Percentiles rank a stretch among this genome's conserved stretches.
phyloP scores from a whole-genome alignment of 768 basidiomycete genomes.

The Kwoniella shandongensis region DNA sequence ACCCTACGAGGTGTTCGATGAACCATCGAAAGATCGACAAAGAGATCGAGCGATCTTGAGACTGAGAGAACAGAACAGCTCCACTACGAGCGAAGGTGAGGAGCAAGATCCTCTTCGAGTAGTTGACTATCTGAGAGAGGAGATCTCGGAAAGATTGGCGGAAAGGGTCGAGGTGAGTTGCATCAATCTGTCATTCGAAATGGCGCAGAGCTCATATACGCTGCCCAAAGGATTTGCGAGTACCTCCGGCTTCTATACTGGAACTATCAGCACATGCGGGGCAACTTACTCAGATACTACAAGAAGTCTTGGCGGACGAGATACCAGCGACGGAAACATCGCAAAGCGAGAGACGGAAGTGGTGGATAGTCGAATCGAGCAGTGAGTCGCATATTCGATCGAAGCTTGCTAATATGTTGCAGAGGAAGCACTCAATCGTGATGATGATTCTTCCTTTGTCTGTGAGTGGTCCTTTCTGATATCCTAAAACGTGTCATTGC shows the following conservation, averaged over 20 bases:
- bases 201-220: conserved; percentile 2
- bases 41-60: conserved; percentile 67
- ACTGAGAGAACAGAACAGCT: conserved; percentile 56
- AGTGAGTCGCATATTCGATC: conserved; percentile 58
- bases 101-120: conserved; percentile 49
- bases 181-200: background rate
- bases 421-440: conserved; percentile 74
- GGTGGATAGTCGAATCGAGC: conserved; percentile 85
- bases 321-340: conserved; percentile 4
- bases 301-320: conserved; percentile 37
- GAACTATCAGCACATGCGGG: conserved; percentile 91
- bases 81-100: background rate
- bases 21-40: conserved; percentile 72
- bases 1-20: conserved; percentile 84
- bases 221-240: conserved; percentile 76
- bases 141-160: conserved; percentile 84
- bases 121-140: conserved; percentile 88
- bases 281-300: conserved; percentile 79
- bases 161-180: conserved; percentile 75
- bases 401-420: conserved; percentile 12
- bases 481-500: background rate
- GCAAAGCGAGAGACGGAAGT: conserved; percentile 60
- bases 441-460: conserved; percentile 75
- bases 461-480: conserved; percentile 57
- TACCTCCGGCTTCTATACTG: conserved; percentile 72